Evolutionary conservation across 495 filamentous ascomycete genomes (phyloP).

Genomic region (Penicillium pancosmium): DNA sequence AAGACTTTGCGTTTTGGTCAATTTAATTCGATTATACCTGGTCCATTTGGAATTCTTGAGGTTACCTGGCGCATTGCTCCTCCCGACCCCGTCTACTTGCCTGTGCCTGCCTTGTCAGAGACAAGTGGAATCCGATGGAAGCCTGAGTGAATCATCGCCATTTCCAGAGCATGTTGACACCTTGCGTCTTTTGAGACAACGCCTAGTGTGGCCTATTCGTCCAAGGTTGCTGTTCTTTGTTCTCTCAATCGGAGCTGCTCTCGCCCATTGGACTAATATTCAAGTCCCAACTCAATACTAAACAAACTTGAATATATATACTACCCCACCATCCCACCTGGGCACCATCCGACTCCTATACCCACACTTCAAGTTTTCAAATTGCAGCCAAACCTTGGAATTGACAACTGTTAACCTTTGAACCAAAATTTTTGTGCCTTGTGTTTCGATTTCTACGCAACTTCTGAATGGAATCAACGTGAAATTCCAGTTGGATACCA

Average conservation of each 20-base stretch:
- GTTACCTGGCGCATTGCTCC: neutral
- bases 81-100: neutral
- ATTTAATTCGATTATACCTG: no score
- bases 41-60: neutral
- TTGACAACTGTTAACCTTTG: no score
- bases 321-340: constrained; percentile 3
- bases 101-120: constrained; percentile 22
- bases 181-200: constrained; percentile 10
- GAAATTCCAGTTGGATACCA: constrained; percentile 11
- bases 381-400: neutral
- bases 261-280: neutral
- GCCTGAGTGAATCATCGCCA: constrained; percentile 21
- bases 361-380: neutral
- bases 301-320: neutral
- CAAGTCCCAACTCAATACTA: no score
- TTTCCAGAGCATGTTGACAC: constrained; percentile 19
- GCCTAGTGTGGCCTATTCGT: constrained; percentile 18
- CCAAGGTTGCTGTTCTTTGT: no score
- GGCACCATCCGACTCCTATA: neutral
- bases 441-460: neutral
- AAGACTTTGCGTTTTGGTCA: neutral
- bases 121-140: constrained; percentile 38
- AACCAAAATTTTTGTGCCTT: neutral
- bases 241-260: no score
- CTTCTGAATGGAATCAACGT: neutral